phyloP scores from a whole-genome alignment of 2,329 filamentous ascomycete species.

The Colletotrichum truncatum region DNA sequence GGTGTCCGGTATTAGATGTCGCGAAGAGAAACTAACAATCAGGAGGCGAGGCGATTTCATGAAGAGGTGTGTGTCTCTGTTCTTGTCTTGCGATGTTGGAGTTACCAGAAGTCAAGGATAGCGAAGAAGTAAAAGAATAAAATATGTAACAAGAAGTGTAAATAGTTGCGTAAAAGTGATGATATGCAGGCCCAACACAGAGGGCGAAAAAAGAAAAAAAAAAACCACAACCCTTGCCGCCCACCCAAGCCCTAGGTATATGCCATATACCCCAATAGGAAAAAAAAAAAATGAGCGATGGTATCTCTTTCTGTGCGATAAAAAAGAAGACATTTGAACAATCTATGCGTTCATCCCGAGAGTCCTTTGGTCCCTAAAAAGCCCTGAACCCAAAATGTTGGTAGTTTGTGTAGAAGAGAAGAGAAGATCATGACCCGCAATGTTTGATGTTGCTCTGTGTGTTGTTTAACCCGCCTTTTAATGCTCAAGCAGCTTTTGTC shows the following conservation, averaged over 20 bases:
- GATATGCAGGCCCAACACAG: neutral
- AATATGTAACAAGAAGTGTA: constrained; percentile 19
- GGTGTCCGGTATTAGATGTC: no score
- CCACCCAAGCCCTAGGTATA: neutral
- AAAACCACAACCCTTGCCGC: neutral
- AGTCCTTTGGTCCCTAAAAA: constrained; percentile 2
- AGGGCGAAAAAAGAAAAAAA: neutral
- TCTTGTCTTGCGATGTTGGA: no score
- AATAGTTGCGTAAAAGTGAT: neutral
- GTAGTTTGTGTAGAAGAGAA: neutral
- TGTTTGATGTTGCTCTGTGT: neutral
- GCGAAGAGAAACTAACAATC: no score
- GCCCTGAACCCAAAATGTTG: neutral
- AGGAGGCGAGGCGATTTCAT: no score
- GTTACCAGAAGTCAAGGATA: no score
- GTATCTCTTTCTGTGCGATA: constrained; percentile 3
- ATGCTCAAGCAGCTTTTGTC: neutral
- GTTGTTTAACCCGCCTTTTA: neutral
- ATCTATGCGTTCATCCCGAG: constrained; percentile 8
- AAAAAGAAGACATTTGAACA: neutral
- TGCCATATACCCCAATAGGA: neutral
- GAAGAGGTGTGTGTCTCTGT: no score
- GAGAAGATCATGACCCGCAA: neutral
- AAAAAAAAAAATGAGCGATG: constrained; percentile 20
- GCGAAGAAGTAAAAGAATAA: no score